Evolutionary conservation across 352 stramenopile genomes (phyloP), one percentile per base, ranked within the genome.

Genomic region (Phytophthora fragariaefolia): DNA sequence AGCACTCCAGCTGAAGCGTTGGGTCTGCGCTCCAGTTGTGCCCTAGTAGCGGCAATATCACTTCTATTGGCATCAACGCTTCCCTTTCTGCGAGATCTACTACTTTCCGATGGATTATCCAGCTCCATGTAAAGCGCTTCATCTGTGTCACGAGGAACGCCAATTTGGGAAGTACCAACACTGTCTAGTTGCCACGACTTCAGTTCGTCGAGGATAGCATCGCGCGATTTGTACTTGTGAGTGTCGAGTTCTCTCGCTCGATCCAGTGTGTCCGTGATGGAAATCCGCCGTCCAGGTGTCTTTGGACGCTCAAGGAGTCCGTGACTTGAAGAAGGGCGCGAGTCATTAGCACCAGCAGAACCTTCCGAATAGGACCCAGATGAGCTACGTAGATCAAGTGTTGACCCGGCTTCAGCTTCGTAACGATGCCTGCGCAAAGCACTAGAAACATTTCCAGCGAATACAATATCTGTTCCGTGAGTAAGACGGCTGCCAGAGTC

Each of bases 401-500:
- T 34, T n/a, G 40, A 42, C 18, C 82, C 69, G 1, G 65, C 49
- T 61, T 92, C 81, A 17, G 73, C 82, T 65, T 93, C 85, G 45
- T 76, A 87, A 28, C 87, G 74, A 53, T 91, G 85, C 5, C 86
- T 77, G 12, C 89, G 81, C 51, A 96, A 60, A 3, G 89, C 82
- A 20, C 86, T 94, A 2, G 88, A 93, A n/a, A 96, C 82, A 65
- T 96, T 96, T 42, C 90, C 90, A 2, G 90, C 89, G 71, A 97
- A 95, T 2, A 96, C 87, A 28, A 96, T 91, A 49, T 92, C 81
- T 1, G 85, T 92, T 34, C 90, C 90, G 64, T 97, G 90, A 4
- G 90, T 97, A n/a, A 97, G 69, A 10, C 82, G 86, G 49, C 87
- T 96, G 18, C 83, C 83, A 0, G 83, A 80, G 53, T 91, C 79